Percentiles rank a stretch among this genome's conserved stretches.
phyloP scores from a whole-genome alignment of 2,329 filamentous ascomycete species.

The Ploettnerulaceae sp. region DNA sequence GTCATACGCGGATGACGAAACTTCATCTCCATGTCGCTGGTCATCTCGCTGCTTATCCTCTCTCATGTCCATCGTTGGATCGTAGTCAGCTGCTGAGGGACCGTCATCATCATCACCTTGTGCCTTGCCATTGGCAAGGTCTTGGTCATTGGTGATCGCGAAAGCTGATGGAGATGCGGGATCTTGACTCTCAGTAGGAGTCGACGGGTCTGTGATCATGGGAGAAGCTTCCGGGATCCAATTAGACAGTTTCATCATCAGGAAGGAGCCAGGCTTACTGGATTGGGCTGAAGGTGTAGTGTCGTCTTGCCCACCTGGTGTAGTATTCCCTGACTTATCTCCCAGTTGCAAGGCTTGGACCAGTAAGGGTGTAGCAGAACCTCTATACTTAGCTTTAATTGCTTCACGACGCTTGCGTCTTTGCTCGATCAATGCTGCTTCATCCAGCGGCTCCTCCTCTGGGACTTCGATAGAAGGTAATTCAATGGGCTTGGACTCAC shows the following conservation, averaged over 20 bases:
- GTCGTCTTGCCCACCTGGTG: slow-evolving; percentile 27
- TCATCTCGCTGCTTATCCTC: slow-evolving; percentile 73
- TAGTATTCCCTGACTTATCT: slow-evolving; percentile 32
- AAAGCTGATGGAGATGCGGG: slow-evolving; percentile 42
- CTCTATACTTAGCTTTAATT: slow-evolving; percentile 75
- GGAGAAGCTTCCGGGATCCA: slow-evolving; percentile 23
- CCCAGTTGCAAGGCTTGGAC: slow-evolving; percentile 51
- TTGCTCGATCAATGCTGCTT: slow-evolving; percentile 78
- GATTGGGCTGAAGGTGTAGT: slow-evolving; percentile 29
- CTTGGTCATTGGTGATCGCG: slow-evolving; percentile 60
- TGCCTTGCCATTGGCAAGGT: slow-evolving; percentile 58
- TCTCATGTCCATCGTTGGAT: slow-evolving; percentile 82
- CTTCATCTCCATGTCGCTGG: slow-evolving; percentile 54
- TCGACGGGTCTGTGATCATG: slow-evolving; percentile 35
- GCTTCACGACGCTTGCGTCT: slow-evolving; percentile 80
- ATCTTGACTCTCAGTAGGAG: slow-evolving; percentile 28
- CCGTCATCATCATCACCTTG: slow-evolving; percentile 56
- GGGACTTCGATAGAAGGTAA: slow-evolving; percentile 39
- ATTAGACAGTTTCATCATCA: slow-evolving; percentile 15
- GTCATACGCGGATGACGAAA: slow-evolving; percentile 51
- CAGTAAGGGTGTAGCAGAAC: slow-evolving; percentile 65
- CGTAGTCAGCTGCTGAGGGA: slow-evolving; percentile 89
- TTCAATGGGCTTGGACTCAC: slow-evolving; percentile 27
- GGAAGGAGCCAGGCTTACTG: slow-evolving; percentile 33
- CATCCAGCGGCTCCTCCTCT: slow-evolving; percentile 62